Evolutionary conservation across 1,139 yeast genomes (phyloP).

Genomic region (Meyerozyma sp.): DNA sequence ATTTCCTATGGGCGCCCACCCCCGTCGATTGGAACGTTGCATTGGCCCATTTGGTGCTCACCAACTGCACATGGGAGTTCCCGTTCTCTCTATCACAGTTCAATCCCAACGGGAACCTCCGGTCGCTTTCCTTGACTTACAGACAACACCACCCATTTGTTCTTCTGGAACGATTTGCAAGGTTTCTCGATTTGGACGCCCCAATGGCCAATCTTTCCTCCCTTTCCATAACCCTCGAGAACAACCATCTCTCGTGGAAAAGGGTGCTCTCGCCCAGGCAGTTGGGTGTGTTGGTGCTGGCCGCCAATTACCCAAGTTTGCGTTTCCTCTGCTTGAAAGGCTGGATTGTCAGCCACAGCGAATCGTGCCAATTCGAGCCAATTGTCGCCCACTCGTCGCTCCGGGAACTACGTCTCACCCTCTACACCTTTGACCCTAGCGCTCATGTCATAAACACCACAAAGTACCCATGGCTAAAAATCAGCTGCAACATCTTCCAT

Average conservation of each 20-base stretch:
- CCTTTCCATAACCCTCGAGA: neutral
- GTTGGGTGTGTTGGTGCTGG: neutral
- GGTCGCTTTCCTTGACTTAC: neutral
- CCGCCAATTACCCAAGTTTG: neutral
- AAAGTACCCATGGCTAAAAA: neutral
- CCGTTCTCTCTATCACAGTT: conserved; percentile 1
- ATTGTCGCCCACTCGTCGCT: neutral
- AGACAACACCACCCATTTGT: conserved; percentile 1
- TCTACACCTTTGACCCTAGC: neutral
- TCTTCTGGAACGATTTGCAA: conserved; percentile 1
- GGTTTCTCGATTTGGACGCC: neutral
- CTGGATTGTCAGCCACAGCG: neutral
- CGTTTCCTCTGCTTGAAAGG: neutral
- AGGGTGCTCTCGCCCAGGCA: neutral
- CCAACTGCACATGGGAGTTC: conserved; percentile 3
- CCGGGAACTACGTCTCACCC: neutral
- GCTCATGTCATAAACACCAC: neutral
- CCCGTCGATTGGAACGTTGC: neutral
- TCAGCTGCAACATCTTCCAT: neutral
- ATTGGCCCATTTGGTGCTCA: neutral
- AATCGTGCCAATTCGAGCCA: neutral
- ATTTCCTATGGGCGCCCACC: neutral
- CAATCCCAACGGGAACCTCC: conserved; percentile 1
- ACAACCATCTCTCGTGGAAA: neutral
- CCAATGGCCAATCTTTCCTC: neutral